These are phyloP conservation scores for Tuber aestivum DNA, from an alignment of 495 filamentous ascomycete species.

Conservation along the genomic window DNA sequence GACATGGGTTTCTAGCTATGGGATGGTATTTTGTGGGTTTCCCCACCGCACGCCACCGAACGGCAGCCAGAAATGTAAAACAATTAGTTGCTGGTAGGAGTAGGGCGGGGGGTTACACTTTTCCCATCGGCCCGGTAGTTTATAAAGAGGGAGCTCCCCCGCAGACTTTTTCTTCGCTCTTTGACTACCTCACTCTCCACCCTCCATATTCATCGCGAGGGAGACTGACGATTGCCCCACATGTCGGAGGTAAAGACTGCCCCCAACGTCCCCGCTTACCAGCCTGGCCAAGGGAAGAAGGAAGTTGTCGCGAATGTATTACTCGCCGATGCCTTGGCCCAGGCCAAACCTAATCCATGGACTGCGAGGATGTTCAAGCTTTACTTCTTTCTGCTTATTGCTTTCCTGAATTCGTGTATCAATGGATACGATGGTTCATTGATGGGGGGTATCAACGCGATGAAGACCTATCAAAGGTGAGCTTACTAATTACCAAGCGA, in stretches of 20 bases:
- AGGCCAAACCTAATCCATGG: conserved; percentile 38
- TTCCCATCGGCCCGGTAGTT: neutral
- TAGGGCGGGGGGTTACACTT: neutral
- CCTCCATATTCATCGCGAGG: neutral
- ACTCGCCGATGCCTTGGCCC: conserved; percentile 31
- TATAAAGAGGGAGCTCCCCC: neutral
- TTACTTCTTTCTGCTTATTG: conserved; percentile 32
- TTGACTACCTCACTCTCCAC: neutral
- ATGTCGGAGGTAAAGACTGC: neutral
- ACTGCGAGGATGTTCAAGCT: conserved; percentile 41
- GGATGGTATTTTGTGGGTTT: neutral
- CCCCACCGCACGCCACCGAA: neutral
- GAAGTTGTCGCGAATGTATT: conserved; percentile 19
- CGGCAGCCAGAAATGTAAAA: neutral
- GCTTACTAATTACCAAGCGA: neutral
- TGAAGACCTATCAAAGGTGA: conserved; percentile 43
- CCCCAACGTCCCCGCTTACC: neutral
- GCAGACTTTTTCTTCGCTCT: neutral
- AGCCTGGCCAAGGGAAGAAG: neutral
- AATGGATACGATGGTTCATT: conserved; percentile 37
- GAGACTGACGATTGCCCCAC: neutral
- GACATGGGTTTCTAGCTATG: neutral
- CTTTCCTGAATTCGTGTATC: conserved; percentile 30
- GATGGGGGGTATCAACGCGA: conserved; percentile 46
- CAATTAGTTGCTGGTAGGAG: neutral